Conservation (phyloP, 2,329 filamentous ascomycete species). For the Trematosphaeria pertusa region DNA sequence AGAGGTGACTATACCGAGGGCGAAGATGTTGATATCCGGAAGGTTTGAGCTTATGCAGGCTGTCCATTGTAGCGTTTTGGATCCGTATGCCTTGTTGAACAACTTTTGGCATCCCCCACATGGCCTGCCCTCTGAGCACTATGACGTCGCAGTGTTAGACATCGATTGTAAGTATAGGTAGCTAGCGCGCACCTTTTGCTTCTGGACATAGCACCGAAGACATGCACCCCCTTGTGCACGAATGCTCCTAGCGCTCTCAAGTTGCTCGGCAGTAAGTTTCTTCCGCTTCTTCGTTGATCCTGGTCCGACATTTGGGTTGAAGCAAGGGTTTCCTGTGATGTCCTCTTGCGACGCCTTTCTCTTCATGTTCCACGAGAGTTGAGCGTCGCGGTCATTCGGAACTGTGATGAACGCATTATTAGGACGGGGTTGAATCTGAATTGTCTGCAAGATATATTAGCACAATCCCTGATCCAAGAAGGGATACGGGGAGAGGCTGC, state of each 20-base stretch:
- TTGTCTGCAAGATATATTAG: neutral
- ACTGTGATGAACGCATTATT: too few species aligned
- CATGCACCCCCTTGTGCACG: slow-evolving; percentile 13
- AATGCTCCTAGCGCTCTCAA: slow-evolving; percentile 6
- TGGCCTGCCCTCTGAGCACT: slow-evolving; percentile 15
- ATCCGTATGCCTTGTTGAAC: slow-evolving; percentile 9
- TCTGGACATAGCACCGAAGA: slow-evolving; percentile 17
- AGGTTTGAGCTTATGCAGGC: slow-evolving; percentile 13
- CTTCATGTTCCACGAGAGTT: too few species aligned
- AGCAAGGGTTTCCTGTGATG: slow-evolving; percentile 1
- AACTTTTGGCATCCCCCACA: slow-evolving; percentile 7
- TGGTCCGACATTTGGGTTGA: neutral
- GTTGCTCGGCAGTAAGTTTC: slow-evolving; percentile 5
- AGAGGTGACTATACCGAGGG: slow-evolving; percentile 9
- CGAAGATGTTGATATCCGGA: slow-evolving; percentile 16
- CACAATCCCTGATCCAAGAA: neutral
- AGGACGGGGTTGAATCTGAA: neutral
- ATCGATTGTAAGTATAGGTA: neutral
- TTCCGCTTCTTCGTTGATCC: slow-evolving; percentile 5
- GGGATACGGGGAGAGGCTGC: neutral
- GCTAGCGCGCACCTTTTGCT: slow-evolving; percentile 9
- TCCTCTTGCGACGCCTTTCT: neutral
- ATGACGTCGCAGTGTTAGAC: neutral
- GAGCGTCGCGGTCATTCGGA: too few species aligned
- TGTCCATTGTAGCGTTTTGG: slow-evolving; percentile 16